phyloP scores from a whole-genome alignment of 176 grass and related monocot genomes.

The Rhynchospora pubera region DNA sequence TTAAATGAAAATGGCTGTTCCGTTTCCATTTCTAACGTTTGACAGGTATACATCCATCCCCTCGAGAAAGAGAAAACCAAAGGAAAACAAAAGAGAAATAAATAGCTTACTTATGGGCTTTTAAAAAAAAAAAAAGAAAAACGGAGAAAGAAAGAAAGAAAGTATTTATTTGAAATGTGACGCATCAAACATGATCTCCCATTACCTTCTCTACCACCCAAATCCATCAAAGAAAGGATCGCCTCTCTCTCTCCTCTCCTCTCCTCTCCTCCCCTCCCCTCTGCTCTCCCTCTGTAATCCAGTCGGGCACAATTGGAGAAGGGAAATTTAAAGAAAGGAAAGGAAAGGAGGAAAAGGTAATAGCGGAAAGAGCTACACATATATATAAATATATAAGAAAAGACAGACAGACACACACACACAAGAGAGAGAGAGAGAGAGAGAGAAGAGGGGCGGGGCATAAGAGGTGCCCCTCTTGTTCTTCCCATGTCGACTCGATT shows the following conservation, averaged over 20 bases:
- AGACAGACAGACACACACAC: constrained; percentile 33
- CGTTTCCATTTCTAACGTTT: no score
- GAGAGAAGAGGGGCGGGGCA: constrained; percentile 25
- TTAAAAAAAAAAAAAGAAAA: background rate
- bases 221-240: constrained; percentile 13
- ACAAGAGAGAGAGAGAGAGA: constrained; percentile 43
- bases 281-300: background rate
- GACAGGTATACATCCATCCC: no score
- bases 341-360: background rate
- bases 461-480: constrained; percentile 27
- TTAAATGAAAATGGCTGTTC: no score
- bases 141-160: background rate
- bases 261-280: background rate
- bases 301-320: constrained; percentile 5
- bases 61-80: background rate
- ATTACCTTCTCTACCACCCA: constrained; percentile 15
- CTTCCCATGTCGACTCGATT: constrained; percentile 53
- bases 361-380: background rate
- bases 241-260: background rate
- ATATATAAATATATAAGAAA: constrained; percentile 33
- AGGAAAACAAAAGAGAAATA: background rate
- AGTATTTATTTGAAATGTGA: constrained; percentile 18
- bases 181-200: constrained; percentile 4
- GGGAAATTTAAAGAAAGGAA: background rate
- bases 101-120: background rate